A percentile compares a stretch with the other conserved stretches of the same genome.
These are phyloP conservation scores for Debaryomycetaceae sp. DNA, from an alignment of 1,139 yeast species.

Conservation along the genomic window DNA sequence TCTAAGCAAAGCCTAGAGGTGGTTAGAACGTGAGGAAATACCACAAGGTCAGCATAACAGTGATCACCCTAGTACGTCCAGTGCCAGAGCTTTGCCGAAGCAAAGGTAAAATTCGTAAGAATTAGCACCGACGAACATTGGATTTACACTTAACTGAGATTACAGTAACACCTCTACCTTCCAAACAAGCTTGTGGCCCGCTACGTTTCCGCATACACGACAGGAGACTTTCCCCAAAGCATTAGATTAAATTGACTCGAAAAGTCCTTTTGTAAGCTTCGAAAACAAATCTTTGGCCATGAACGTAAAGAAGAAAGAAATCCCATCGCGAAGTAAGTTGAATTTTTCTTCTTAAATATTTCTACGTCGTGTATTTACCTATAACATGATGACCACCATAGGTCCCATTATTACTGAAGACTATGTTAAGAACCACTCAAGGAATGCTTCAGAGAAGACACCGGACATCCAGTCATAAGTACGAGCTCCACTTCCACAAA, in stretches of 20 bases:
- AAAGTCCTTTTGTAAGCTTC: conserved; percentile 65
- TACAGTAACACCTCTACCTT: conserved; percentile 1
- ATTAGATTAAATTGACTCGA: conserved; percentile 18
- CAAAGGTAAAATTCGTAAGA: conserved; percentile 11
- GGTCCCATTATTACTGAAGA: not conserved
- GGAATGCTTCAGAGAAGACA: conserved; percentile 31
- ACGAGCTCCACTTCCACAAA: conserved; percentile 53
- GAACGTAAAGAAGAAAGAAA: conserved; percentile 40
- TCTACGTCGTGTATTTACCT: not conserved
- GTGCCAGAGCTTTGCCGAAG: conserved; percentile 12
- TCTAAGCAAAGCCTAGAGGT: conserved; percentile 11
- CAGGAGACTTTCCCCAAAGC: conserved; percentile 98
- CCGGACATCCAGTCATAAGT: conserved; percentile 35
- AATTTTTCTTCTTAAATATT: not conserved
- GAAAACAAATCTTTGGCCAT: conserved; percentile 80
- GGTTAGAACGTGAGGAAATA: conserved; percentile 5
- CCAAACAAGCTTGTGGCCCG: conserved; percentile 37
- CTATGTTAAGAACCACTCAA: conserved; percentile 21
- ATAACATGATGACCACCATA: conserved; percentile 4
- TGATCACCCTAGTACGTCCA: not conserved
- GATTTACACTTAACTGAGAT: not conserved
- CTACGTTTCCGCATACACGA: conserved; percentile 66
- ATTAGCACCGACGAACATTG: conserved; percentile 8
- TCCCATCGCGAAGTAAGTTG: not conserved
- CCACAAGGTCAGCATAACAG: not conserved